Evolutionary conservation across 768 basidiomycete genomes (phyloP).

Genomic region (Kondoa malvinella): DNA sequence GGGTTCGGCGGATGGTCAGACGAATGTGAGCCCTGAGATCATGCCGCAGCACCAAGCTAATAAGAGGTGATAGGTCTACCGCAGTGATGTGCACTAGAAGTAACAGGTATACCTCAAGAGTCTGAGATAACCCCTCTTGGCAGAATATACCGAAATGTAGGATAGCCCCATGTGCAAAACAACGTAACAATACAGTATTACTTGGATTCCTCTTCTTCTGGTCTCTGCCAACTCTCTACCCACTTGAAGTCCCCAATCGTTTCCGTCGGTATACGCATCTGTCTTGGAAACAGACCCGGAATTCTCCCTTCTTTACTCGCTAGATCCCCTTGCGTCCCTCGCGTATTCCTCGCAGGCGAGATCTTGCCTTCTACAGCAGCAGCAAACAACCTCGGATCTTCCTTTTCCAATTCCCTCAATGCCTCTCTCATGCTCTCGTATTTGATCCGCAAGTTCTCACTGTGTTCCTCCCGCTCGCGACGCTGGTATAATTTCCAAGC

Average conservation of each 20-base stretch:
- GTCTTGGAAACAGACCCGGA: slow-evolving; percentile 55
- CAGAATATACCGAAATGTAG: too few relatives aligned
- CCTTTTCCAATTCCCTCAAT: slow-evolving; percentile 56
- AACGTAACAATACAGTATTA: neutral
- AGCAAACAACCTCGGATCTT: slow-evolving; percentile 21
- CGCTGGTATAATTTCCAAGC: slow-evolving; percentile 73
- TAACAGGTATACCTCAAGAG: neutral
- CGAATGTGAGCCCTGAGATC: slow-evolving; percentile 13
- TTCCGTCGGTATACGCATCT: slow-evolving; percentile 67
- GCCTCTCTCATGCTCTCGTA: slow-evolving; percentile 65
- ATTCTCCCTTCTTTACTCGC: slow-evolving; percentile 49
- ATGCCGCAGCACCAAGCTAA: neutral
- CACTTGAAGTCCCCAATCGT: slow-evolving; percentile 65
- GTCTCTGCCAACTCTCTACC: slow-evolving; percentile 62
- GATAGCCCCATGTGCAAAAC: neutral
- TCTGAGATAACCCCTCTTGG: neutral
- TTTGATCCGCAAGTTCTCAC: slow-evolving; percentile 55
- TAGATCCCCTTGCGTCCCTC: slow-evolving; percentile 41
- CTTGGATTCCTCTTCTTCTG: slow-evolving; percentile 23
- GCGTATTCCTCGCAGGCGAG: slow-evolving; percentile 46
- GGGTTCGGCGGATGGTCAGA: slow-evolving; percentile 17
- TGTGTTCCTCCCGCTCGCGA: slow-evolving; percentile 51
- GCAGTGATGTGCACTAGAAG: slow-evolving; percentile 3
- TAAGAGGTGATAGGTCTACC: neutral
- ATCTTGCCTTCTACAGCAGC: slow-evolving; percentile 34